A percentile compares a stretch with the other conserved stretches of the same genome.
Evolutionary conservation across 2,329 filamentous ascomycete species (phyloP).

Genomic region (Xylaria sp.): DNA sequence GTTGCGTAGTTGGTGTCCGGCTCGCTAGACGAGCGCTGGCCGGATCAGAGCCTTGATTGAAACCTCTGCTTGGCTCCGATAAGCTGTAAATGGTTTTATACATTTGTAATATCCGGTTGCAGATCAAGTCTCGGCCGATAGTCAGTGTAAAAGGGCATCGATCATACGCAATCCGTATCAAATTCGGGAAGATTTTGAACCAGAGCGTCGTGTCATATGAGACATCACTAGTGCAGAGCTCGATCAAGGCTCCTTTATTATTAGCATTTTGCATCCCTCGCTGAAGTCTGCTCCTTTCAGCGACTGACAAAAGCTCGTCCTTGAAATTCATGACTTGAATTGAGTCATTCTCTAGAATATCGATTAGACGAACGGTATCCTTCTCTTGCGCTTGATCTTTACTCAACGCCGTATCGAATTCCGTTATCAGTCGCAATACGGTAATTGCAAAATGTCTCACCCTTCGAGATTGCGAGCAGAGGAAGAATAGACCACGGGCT

Average conservation of each 20-base stretch:
- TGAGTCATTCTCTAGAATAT: slow-evolving; percentile 90
- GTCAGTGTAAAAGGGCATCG: slow-evolving; percentile 92
- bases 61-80: slow-evolving; percentile 75
- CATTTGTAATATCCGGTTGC: slow-evolving; percentile 91
- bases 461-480: slow-evolving; percentile 92
- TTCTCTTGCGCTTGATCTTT: slow-evolving; percentile 69
- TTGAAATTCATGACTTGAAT: slow-evolving; percentile 90
- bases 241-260: slow-evolving; percentile 85
- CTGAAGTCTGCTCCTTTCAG: slow-evolving; percentile 90
- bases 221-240: slow-evolving; percentile 93
- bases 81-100: slow-evolving; percentile 83
- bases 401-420: slow-evolving; percentile 90
- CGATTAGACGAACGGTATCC: slow-evolving; percentile 80
- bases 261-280: slow-evolving; percentile 87
- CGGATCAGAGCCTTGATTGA: slow-evolving; percentile 70
- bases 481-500: slow-evolving; percentile 94
- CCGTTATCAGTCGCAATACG: slow-evolving; percentile 88
- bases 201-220: slow-evolving; percentile 95
- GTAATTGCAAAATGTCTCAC: slow-evolving; percentile 93
- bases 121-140: slow-evolving; percentile 89
- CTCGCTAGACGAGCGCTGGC: slow-evolving; percentile 62
- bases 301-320: slow-evolving; percentile 88
- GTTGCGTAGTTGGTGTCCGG: slow-evolving; percentile 75
- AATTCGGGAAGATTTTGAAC: slow-evolving; percentile 98
- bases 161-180: slow-evolving; percentile 90